These are phyloP conservation scores for Naganishia antarctica DNA, from an alignment of 768 basidiomycete species.

Conservation along the genomic window DNA sequence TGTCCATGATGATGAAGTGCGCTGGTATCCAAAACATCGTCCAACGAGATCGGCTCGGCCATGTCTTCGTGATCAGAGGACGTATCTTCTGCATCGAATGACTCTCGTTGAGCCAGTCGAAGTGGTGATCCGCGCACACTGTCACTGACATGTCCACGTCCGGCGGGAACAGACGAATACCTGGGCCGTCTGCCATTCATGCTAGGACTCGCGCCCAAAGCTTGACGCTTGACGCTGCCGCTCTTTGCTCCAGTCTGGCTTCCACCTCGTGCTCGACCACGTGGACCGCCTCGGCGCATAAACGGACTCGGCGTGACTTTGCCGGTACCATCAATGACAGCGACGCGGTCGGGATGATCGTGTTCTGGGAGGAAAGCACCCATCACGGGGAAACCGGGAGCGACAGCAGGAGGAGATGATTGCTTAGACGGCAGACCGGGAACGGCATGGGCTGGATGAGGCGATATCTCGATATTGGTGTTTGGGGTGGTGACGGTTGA, in stretches of 20 bases:
- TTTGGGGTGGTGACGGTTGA: constrained; percentile 8
- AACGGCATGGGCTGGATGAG: constrained; percentile 8
- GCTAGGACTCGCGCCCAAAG: constrained; percentile 20
- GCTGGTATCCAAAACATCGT: constrained; percentile 28
- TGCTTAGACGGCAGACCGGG: not conserved
- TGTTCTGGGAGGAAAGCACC: constrained; percentile 27
- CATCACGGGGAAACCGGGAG: constrained; percentile 24
- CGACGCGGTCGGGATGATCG: constrained; percentile 23
- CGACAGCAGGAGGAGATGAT: not conserved
- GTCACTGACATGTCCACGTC: constrained; percentile 9
- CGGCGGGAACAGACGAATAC: constrained; percentile 29
- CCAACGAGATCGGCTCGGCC: constrained; percentile 25
- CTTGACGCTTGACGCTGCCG: constrained; percentile 19
- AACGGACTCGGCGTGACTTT: constrained; percentile 29
- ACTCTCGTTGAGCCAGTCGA: constrained; percentile 2
- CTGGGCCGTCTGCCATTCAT: constrained; percentile 9
- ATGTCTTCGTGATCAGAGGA: constrained; percentile 28
- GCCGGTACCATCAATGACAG: constrained; percentile 30
- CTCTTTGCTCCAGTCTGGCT: constrained; percentile 19
- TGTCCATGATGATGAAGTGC: constrained; percentile 28
- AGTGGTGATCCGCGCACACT: constrained; percentile 19
- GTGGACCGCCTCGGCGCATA: constrained; percentile 19
- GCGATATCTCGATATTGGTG: constrained; percentile 14
- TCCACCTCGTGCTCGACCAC: constrained; percentile 13
- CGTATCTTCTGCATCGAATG: constrained; percentile 29